These are phyloP conservation scores for Aspergillus sclerotioniger DNA, from an alignment of 495 filamentous ascomycete genomes.

Conservation along the genomic window DNA sequence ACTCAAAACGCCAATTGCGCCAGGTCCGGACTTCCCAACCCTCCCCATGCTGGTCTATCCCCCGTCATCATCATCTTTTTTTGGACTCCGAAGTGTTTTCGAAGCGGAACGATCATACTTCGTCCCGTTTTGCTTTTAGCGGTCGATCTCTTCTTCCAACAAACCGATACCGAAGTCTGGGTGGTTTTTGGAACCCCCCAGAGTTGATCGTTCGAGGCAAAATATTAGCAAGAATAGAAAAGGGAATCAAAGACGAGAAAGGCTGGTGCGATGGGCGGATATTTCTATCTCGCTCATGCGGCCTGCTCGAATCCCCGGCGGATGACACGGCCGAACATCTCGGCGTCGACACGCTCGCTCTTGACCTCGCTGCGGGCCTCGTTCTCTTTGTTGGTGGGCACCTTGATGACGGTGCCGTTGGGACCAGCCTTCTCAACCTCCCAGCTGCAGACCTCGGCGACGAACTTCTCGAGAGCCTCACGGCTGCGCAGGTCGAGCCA, in stretches of 20 bases:
- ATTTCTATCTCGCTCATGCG: conserved; percentile 45
- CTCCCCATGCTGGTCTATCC: conserved; percentile 30
- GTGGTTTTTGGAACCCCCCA: neutral
- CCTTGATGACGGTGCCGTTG: conserved; percentile 57
- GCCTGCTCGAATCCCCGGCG: conserved; percentile 88
- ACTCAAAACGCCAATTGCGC: conserved; percentile 33
- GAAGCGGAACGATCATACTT: conserved; percentile 1
- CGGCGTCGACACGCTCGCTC: conserved; percentile 77
- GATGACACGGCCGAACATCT: conserved; percentile 86
- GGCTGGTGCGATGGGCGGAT: neutral
- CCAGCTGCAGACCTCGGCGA: conserved; percentile 84
- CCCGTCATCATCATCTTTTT: conserved; percentile 22
- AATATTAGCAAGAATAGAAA: conserved; percentile 19
- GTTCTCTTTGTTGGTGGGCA: conserved; percentile 95
- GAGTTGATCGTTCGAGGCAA: neutral
- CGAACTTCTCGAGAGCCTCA: conserved; percentile 73
- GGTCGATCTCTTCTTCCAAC: neutral
- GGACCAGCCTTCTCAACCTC: conserved; percentile 52
- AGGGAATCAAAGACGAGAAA: neutral
- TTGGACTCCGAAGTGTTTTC: conserved; percentile 17
- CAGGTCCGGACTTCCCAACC: conserved; percentile 28
- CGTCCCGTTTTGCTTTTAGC: conserved; percentile 8
- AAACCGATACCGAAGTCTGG: conserved; percentile 10
- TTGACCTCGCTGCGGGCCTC: conserved; percentile 96
- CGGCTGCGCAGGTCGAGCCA: conserved; percentile 80